phyloP scores from a whole-genome alignment of 2,329 filamentous ascomycete genomes.

The Fonsecaea erecta region DNA sequence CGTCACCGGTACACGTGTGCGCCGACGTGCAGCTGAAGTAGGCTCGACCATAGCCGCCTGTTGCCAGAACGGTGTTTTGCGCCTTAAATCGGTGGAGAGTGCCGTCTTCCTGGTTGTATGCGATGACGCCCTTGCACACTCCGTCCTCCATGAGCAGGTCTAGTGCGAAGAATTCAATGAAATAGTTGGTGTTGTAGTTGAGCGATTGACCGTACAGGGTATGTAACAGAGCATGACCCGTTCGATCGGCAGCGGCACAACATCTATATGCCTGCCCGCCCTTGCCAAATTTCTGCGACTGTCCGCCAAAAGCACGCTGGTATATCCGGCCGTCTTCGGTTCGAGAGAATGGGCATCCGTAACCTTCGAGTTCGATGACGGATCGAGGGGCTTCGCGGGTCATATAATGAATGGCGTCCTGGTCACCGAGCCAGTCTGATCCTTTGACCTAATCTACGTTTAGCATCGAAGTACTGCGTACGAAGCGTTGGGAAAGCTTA shows the following conservation, averaged over 20 bases:
- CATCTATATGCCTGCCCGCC: constrained; percentile 97
- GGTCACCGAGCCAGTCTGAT: constrained; percentile 63
- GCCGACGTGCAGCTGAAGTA: constrained; percentile 99
- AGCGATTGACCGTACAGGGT: constrained; percentile 98
- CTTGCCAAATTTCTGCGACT: constrained; percentile 93
- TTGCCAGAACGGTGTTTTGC: constrained; percentile 95
- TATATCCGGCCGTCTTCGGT: constrained; percentile 98
- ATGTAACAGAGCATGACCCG: constrained; percentile 95
- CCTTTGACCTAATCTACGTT: constrained; percentile 51
- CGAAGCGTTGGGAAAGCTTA: neutral
- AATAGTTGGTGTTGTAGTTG: constrained; percentile 98
- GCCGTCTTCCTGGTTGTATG: constrained; percentile 98
- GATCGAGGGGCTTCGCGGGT: constrained; percentile 59
- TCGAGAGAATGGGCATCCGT: constrained; percentile 89
- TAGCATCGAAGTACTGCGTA: neutral
- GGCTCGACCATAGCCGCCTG: constrained; percentile 94
- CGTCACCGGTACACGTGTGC: constrained; percentile 97
- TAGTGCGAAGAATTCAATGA: constrained; percentile 98
- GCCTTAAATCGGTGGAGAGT: constrained; percentile 96
- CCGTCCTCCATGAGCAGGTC: constrained; percentile 98
- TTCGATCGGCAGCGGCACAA: constrained; percentile 94
- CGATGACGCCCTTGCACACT: constrained; percentile 92
- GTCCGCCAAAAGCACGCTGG: constrained; percentile 97
- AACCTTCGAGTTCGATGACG: constrained; percentile 79
- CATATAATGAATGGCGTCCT: constrained; percentile 66